Percentiles rank a stretch among this genome's conserved stretches.
Evolutionary conservation across 2,329 filamentous ascomycete species (phyloP).

Genomic region (Leptoxyphium fumago): DNA sequence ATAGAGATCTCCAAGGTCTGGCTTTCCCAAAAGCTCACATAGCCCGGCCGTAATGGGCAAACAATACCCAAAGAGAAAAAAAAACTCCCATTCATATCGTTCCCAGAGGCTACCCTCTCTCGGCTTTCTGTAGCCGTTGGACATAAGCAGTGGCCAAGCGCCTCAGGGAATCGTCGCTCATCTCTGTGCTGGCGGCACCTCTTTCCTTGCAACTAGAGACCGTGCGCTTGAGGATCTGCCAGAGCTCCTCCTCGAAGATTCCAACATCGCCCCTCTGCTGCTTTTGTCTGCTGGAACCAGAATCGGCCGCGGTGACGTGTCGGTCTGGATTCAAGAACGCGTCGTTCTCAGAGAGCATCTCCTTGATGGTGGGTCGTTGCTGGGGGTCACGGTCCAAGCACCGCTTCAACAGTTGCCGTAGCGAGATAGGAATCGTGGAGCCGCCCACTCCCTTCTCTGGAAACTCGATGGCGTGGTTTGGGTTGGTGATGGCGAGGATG

Average conservation of each 20-base stretch:
- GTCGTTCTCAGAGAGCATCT: constrained; percentile 41
- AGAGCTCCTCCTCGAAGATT: background rate
- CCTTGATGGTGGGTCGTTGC: constrained; percentile 40
- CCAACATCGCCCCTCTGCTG: background rate
- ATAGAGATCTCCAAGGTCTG: too few relatives aligned
- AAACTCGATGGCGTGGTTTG: constrained; percentile 57
- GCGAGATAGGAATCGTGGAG: constrained; percentile 37
- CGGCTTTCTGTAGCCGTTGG: background rate
- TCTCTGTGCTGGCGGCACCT: background rate
- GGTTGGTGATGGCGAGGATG: constrained; percentile 76
- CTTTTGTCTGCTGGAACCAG: background rate
- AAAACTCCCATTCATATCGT: background rate
- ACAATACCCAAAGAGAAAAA: background rate
- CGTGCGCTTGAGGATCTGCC: background rate
- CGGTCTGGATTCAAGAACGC: constrained; percentile 24
- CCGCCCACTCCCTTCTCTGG: constrained; percentile 54
- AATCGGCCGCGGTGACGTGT: background rate
- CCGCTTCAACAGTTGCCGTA: constrained; percentile 40
- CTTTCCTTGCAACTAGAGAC: background rate
- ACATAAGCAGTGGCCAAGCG: background rate
- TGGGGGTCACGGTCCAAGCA: constrained; percentile 46
- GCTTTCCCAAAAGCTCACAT: too few relatives aligned
- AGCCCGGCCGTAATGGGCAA: background rate
- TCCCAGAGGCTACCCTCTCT: background rate
- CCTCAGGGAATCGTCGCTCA: background rate